phyloP scores from a whole-genome alignment of 768 basidiomycete genomes.

The Tephrocybe sp. region DNA sequence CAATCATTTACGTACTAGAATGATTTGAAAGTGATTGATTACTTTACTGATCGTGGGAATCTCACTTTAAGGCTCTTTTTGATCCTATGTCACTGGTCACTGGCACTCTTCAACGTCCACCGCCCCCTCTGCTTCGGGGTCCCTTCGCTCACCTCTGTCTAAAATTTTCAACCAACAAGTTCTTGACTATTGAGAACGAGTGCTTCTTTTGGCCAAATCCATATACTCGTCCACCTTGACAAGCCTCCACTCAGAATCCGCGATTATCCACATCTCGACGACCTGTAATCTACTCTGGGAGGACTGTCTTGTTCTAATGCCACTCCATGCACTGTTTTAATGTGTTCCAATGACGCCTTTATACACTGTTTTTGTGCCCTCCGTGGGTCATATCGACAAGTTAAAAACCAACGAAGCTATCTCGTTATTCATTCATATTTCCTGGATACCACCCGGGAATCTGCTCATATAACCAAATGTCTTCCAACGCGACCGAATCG shows the following conservation, averaged over 20 bases:
- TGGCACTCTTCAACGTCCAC: too few relatives aligned
- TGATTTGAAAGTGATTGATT: too few relatives aligned
- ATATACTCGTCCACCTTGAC: not conserved
- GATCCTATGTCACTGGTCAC: too few relatives aligned
- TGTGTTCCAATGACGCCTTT: not conserved
- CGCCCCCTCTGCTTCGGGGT: too few relatives aligned
- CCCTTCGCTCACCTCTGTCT: too few relatives aligned
- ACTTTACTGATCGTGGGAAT: too few relatives aligned
- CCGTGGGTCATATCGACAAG: not conserved
- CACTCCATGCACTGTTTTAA: not conserved
- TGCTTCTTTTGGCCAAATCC: not conserved
- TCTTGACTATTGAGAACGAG: too few relatives aligned
- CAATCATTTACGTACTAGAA: too few relatives aligned
- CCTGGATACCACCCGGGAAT: not conserved
- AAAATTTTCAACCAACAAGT: not conserved
- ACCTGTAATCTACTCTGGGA: too few relatives aligned
- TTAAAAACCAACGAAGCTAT: not conserved
- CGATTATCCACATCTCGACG: slow-evolving; percentile 2
- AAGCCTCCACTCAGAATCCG: not conserved
- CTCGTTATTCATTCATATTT: not conserved
- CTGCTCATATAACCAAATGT: slow-evolving; percentile 21
- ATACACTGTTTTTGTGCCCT: not conserved
- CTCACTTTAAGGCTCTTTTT: too few relatives aligned
- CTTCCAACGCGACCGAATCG: slow-evolving; percentile 43
- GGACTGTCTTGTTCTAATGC: too few relatives aligned